These are phyloP conservation scores for Setaria italica DNA, from an alignment of 202 grass and related monocot genomes.

Conservation along the genomic window DNA sequence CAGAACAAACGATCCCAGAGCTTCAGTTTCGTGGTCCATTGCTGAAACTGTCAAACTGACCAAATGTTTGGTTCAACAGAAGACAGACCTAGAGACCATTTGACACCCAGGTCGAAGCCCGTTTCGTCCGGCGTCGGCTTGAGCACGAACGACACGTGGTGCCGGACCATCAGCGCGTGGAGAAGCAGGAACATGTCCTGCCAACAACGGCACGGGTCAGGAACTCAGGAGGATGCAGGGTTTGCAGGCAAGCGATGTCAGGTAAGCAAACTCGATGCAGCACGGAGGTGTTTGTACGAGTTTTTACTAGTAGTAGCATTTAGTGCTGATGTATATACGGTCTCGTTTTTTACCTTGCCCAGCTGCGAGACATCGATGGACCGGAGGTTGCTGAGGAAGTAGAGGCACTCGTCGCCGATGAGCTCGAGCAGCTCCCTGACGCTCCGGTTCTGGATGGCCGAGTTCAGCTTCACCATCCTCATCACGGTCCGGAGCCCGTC, in stretches of 20 bases:
- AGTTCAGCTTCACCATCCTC: conserved; percentile 67
- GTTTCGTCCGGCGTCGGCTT: conserved; percentile 52
- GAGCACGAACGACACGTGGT: conserved; percentile 67
- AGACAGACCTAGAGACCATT: conserved; percentile 61
- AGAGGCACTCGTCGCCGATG: conserved; percentile 61
- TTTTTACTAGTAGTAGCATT: background rate
- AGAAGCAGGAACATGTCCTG: conserved; percentile 57
- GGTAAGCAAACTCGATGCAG: background rate
- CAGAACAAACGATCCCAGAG: background rate
- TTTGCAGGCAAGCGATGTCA: background rate
- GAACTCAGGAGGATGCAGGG: background rate
- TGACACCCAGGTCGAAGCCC: conserved; percentile 69
- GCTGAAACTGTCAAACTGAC: background rate
- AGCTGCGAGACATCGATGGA: conserved; percentile 31
- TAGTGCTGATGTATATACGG: too few species aligned
- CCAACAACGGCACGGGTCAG: background rate
- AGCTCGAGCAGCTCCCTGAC: conserved; percentile 63
- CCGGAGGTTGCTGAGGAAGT: conserved; percentile 31
- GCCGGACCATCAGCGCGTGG: conserved; percentile 50
- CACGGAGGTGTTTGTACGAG: background rate
- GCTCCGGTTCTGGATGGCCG: conserved; percentile 75
- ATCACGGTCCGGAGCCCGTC: conserved; percentile 54
- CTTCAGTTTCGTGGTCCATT: background rate
- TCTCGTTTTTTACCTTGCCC: conserved; percentile 54
- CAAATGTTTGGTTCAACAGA: background rate